A percentile compares a stretch with the other conserved stretches of the same genome.
Evolutionary conservation across 2,329 filamentous ascomycete genomes (phyloP).

Genomic region (Corynespora cassiicola): DNA sequence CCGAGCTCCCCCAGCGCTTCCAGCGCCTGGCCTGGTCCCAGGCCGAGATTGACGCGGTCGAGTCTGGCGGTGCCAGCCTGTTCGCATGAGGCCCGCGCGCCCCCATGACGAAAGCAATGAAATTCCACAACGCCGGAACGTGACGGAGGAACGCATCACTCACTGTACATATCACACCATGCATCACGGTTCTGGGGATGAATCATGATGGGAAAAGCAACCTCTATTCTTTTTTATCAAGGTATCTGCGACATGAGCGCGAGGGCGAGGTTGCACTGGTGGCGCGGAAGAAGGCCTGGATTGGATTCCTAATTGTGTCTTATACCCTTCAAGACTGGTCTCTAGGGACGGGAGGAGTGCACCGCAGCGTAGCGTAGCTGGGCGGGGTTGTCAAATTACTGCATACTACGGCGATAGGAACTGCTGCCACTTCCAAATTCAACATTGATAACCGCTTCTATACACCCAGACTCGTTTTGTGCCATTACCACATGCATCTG

Average conservation of each 20-base stretch:
- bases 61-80: slow-evolving; percentile 85
- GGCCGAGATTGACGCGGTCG: slow-evolving; percentile 92
- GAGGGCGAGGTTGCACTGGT: slow-evolving; percentile 29
- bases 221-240: slow-evolving; percentile 5
- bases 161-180: slow-evolving; percentile 25
- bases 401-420: no score
- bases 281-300: no score
- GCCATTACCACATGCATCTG: no score
- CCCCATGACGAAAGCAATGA: slow-evolving; percentile 18
- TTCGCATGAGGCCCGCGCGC: slow-evolving; percentile 51
- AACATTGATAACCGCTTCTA: no score
- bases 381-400: no score
- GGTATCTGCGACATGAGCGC: slow-evolving; percentile 11
- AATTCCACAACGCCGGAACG: slow-evolving; percentile 17
- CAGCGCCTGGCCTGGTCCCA: slow-evolving; percentile 74
- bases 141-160: slow-evolving; percentile 16
- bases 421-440: no score
- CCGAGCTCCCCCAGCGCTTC: slow-evolving; percentile 86
- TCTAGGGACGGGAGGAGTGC: slow-evolving; percentile 9
- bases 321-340: slow-evolving; percentile 37
- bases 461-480: no score
- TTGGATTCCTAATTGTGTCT: slow-evolving; percentile 23
- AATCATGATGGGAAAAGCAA: slow-evolving; percentile 10
- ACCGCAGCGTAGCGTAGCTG: no score
- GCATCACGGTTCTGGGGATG: slow-evolving; percentile 15